Conservation (phyloP, 2,329 filamentous ascomycete genomes). For the Ophiostoma australiae region DNA sequence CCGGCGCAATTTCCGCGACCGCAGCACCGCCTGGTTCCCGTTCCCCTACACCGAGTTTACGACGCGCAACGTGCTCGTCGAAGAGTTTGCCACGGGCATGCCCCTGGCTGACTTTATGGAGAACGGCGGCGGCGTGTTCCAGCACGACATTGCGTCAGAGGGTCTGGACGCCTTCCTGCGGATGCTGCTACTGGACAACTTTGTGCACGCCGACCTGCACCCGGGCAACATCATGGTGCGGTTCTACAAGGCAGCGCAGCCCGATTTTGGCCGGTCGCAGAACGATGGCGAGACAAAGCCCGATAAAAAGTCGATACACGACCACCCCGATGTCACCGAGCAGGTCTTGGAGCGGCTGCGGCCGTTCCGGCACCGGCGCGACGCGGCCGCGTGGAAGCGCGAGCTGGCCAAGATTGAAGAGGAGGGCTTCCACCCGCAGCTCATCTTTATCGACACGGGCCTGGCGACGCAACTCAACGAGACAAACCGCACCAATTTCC, state of each 20-base stretch:
- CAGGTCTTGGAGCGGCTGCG: conserved; percentile 74
- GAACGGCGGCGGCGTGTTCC: conserved; percentile 86
- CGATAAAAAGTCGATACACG: conserved; percentile 28
- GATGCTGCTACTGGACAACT: conserved; percentile 96
- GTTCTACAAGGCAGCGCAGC: conserved; percentile 79
- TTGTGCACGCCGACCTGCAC: conserved; percentile 92
- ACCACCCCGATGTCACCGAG: conserved; percentile 70
- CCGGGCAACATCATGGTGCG: conserved; percentile 99
- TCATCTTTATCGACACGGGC: conserved; percentile 96
- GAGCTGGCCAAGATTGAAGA: conserved; percentile 72
- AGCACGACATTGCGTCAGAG: conserved; percentile 90
- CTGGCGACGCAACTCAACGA: conserved; percentile 90
- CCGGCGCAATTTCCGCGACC: conserved; percentile 80
- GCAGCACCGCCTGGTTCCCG: conserved; percentile 93
- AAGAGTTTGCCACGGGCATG: conserved; percentile 94
- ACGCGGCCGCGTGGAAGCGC: conserved; percentile 64
- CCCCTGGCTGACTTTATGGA: conserved; percentile 85
- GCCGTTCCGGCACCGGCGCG: conserved; percentile 59
- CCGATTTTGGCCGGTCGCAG: conserved; percentile 47
- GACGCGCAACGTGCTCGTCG: conserved; percentile 84
- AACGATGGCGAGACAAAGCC: not conserved
- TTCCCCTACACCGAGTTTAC: conserved; percentile 91
- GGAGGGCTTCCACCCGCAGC: conserved; percentile 86
- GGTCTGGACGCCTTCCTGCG: conserved; percentile 92
- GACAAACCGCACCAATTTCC: conserved; percentile 80